Evolutionary conservation across 768 basidiomycete species (phyloP), one percentile per base, ranked within the genome.

Genomic region (Hypholoma sublateritium): DNA sequence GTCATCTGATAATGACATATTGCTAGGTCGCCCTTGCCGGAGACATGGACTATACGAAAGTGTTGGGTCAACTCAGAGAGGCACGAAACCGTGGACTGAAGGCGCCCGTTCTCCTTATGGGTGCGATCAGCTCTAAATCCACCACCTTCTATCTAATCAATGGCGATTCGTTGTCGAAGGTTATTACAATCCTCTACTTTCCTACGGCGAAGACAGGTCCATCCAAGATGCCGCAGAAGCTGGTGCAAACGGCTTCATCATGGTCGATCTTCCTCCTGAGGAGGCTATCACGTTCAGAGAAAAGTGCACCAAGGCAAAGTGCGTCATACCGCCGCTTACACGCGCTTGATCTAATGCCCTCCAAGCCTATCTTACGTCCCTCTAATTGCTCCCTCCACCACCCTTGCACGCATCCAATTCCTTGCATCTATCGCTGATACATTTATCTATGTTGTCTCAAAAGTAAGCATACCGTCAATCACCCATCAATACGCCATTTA

Each of bases 371-470:
- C 95, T 41, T 99, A 96, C 67, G 88, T 99, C 13, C 97, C 97
- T 2, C 77, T 99, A 19, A 89, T 99, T 61, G 95, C 96, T 1
- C 97, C 97, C 1, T 96, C 95, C 0, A 98, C 97, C 0, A 87
- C 89, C 28, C 77, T 91, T 44, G 77, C 84, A 50, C 89, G 97
- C 39, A 93, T 98, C 67, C 86, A 89, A 64, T 97, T 97, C 75
- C 81, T 99, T 39, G 77, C 93, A 2, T 85, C 88, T 7, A 98
- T 99, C 63, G 96, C 97, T 16, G 97, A 99, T 71, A 87, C 89
- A 2, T 98, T 99, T 79, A 93, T 99, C 60, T 99, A 99, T 70
- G 86, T 99, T 46, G 95, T 98, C n/a, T 97, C 95, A 47, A 96
- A 93, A 79, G 94, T 91, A 64, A 37, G 73, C 61, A 19, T 32